Base-by-base conservation (phyloP, 2,329 filamentous ascomycete genomes). In the Mycosphaerella sp. region DNA sequence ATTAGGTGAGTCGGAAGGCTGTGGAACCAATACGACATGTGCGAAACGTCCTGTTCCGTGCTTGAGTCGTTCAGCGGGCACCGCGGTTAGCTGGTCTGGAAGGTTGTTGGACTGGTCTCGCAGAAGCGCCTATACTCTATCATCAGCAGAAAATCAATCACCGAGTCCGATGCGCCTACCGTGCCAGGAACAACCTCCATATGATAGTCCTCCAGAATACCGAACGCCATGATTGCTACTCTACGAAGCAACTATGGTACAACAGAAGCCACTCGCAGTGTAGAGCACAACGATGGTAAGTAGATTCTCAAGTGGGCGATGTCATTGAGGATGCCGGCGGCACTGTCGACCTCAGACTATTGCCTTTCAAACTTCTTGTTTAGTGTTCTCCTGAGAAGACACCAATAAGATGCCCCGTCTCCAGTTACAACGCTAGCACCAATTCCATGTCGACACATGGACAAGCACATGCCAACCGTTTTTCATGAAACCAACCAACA, bases 131-230 rank as follows among this genome's bases (percentile, higher is more conserved):
- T 62, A 23, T 9, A 23, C 7, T 5, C 74, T 49, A 44, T 9
- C 48, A 45, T 39, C 40, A 34, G 12, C 11, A 50, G 34, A n/a
- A 6, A 6, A 17, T 26, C 21, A 11, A 36, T 21, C 3, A 14
- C 48, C 43, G 8, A 14, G 10, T 9, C 32, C 1, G 51, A 67
- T 10, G 9, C 34, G 48, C 69, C 75, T 73, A 63, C 74, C 59
- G 76, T 79, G 53, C 76, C 76, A 52, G 76, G 76, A 51, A 78
- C 75, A 57, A 71, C 62, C 58, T 73, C 73, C 70, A 74, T 70
- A 55, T 72, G 67, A 52, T 70, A 69, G 52, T 72, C 71, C 46
- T 78, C 75, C 8, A 77, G 64, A 39, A 78, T 76, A 54, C 76
- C 75, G 65, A 75, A 78, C 58, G 72, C 70, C 76, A 78, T 63